phyloP scores from a whole-genome alignment of 1,284 basidiomycete genomes.

The Apiotrichum laibachii region DNA sequence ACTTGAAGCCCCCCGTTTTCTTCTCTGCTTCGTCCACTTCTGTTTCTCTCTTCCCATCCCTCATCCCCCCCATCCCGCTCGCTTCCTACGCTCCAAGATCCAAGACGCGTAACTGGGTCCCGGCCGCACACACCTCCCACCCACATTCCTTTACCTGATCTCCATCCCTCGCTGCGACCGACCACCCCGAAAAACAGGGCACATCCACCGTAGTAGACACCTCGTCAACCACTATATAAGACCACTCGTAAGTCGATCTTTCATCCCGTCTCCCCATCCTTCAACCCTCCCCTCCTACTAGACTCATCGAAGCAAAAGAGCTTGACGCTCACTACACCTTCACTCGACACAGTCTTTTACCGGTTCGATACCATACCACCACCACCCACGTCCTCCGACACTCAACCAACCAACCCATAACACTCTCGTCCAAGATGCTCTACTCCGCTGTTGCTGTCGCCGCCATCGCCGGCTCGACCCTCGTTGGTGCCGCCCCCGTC shows the following conservation, averaged over 20 bases:
- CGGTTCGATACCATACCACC: conserved; percentile 13
- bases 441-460: conserved; percentile 54
- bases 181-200: too few relatives aligned
- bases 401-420: conserved; percentile 8
- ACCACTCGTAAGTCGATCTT: background rate
- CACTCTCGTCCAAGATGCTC: conserved; percentile 33
- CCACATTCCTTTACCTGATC: too few relatives aligned
- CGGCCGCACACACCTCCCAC: too few relatives aligned
- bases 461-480: conserved; percentile 55
- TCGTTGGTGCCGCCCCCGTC: conserved; percentile 54
- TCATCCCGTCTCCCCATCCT: background rate
- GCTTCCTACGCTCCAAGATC: too few relatives aligned
- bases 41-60: too few relatives aligned
- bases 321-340: conserved; percentile 18
- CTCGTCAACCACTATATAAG: background rate
- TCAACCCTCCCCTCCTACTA: background rate
- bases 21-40: too few relatives aligned
- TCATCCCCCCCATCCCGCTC: too few relatives aligned
- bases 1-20: too few relatives aligned
- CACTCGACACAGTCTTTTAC: conserved; percentile 19
- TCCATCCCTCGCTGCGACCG: too few relatives aligned
- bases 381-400: background rate
- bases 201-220: too few relatives aligned
- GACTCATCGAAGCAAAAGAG: conserved; percentile 6
- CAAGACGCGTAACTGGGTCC: too few relatives aligned